phyloP scores from a whole-genome alignment of 2,329 filamentous ascomycete species.

The Fusarium torulosum region DNA sequence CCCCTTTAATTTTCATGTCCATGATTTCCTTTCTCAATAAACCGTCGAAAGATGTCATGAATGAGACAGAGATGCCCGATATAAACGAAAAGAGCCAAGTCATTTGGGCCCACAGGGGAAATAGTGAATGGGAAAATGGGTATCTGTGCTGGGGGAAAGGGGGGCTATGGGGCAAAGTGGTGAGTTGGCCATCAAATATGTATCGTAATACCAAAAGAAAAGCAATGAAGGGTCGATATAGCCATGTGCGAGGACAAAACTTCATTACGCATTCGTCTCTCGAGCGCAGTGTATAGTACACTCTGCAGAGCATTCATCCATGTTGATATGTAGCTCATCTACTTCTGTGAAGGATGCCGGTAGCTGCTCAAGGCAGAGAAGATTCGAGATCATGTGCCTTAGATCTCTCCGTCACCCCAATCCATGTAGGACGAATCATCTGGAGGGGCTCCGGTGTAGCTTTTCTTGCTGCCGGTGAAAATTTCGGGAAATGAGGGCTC shows the following conservation, averaged over 20 bases:
- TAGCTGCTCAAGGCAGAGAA: slow-evolving; percentile 3
- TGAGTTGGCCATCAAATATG: slow-evolving; percentile 3
- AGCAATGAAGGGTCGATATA: slow-evolving; percentile 7
- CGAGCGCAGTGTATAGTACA: slow-evolving; percentile 21
- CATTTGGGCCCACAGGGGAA: not conserved
- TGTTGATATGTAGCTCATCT: not conserved
- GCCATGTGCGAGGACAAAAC: slow-evolving; percentile 19
- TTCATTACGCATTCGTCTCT: slow-evolving; percentile 1
- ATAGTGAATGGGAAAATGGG: slow-evolving; percentile 7
- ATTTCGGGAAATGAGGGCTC: not conserved
- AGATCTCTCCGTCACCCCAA: slow-evolving; percentile 56
- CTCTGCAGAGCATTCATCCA: slow-evolving; percentile 1
- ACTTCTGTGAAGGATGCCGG: slow-evolving; percentile 2
- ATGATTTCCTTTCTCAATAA: slow-evolving; percentile 4
- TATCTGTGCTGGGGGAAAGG: slow-evolving; percentile 28
- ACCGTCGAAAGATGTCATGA: slow-evolving; percentile 15
- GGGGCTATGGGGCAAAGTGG: not conserved
- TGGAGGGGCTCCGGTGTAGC: not conserved
- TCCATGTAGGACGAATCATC: slow-evolving; percentile 33
- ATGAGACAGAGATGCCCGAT: not conserved
- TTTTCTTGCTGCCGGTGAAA: not conserved
- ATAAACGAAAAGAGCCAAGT: slow-evolving; percentile 6
- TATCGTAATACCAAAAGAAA: slow-evolving; percentile 19
- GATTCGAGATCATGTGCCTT: not conserved
- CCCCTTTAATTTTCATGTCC: slow-evolving; percentile 19